Evolutionary conservation across 2,329 filamentous ascomycete genomes (phyloP), one percentile per base, ranked within the genome.

Genomic region (Trichoderma gracile): DNA sequence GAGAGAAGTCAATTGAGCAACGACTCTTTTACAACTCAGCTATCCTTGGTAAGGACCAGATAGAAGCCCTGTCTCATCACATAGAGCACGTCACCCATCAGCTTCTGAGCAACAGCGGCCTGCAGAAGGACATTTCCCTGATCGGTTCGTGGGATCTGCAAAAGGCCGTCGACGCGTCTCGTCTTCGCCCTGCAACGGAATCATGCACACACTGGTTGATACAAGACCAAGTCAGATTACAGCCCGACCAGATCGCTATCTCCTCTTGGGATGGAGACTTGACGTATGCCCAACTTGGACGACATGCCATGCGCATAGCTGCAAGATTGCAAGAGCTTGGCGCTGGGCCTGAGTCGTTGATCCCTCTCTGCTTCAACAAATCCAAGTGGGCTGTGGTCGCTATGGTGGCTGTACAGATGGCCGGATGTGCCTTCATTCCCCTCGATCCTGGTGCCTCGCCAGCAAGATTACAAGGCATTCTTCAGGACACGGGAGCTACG

Each of bases 351-450:
- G 55, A 65, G 21, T 57, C 42, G 3, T 25, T 67, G 4, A 47
- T 69, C 7, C 67, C 65, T 3, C 23, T 69, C 3, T 67, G 66
- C 23, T 69, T 69, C 23, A 23, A 58, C 8, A 69, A 69, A 40
- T 69, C 67, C 2, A 50, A 46, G 3, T 69, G 66, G 67, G 62
- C 63, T 9, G 52, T 67, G 5, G 57, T 69, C 12, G 42, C 66
- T 17, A 65, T 67, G 65, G 27, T 69, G 7, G 66, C 66, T 43
- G 60, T 68, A 25, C 19, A 67, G 14, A 69, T 65, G 57, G 65
- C 66, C 7, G 67, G 67, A 12, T 65, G 65, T 17, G 67, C 67
- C 3, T 69, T 58, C 27, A 61, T 68, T 23, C 65, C 67, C n/a
- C 42, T 69, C 12, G 67, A 69, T 17, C 67, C 68, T 5, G 21